Conservation (phyloP, 169 alveolate genomes). For the Eimeria praecox region DNA sequence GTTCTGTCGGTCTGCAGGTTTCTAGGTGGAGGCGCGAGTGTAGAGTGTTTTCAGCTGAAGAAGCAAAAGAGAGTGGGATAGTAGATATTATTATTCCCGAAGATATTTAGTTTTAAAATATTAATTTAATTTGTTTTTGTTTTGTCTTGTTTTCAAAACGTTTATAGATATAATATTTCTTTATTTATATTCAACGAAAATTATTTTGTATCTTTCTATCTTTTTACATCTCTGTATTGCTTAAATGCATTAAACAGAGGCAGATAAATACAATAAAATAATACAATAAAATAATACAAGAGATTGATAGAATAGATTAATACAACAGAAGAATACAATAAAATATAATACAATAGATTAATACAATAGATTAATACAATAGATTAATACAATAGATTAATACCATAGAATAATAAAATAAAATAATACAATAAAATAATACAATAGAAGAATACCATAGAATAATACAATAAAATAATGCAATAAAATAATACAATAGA, state of each 20-base stretch:
- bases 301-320: too few relatives aligned
- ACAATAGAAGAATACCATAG: too few relatives aligned
- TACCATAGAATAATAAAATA: not conserved
- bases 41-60: constrained; percentile 31
- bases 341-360: too few relatives aligned
- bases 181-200: not conserved
- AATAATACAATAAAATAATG: not conserved
- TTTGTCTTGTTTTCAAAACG: not conserved
- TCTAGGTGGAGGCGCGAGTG: not conserved
- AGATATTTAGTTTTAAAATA: not conserved
- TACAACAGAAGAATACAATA: too few relatives aligned
- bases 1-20: not conserved
- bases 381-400: not conserved
- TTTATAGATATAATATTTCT: not conserved
- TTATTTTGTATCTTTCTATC: not conserved
- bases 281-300: too few relatives aligned
- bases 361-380: too few relatives aligned
- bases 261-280: too few relatives aligned
- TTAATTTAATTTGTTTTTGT: not conserved
- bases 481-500: too few relatives aligned
- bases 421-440: too few relatives aligned
- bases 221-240: not conserved
- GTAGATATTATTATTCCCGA: not conserved
- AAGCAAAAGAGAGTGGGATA: constrained; percentile 2
- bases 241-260: not conserved